Percentiles rank a stretch among this genome's conserved stretches.
Evolutionary conservation across 345 rosid genomes (phyloP).

Genomic region (Angophora floribunda): DNA sequence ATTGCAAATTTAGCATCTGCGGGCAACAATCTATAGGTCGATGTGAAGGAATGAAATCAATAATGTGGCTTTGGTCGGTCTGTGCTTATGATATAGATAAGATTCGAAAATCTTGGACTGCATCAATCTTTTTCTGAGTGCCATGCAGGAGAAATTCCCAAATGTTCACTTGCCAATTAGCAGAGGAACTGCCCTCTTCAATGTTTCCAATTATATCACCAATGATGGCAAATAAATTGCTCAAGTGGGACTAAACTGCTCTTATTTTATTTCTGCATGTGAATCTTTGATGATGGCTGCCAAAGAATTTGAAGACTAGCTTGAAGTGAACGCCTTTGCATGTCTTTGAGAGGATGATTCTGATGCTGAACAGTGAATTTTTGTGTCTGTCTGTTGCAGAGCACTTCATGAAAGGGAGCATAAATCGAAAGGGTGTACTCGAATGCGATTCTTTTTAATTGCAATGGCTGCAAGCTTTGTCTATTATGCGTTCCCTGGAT

Average conservation of each 20-base stretch:
- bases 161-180: not conserved
- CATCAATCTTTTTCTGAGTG: not conserved
- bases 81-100: not conserved
- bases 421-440: constrained; percentile 41
- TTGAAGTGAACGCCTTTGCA: not conserved
- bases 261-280: not conserved
- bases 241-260: not conserved
- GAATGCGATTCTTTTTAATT: constrained; percentile 78
- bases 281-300: not conserved
- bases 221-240: not conserved
- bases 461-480: constrained; percentile 58
- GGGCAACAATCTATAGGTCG: not conserved
- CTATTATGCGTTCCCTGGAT: constrained; percentile 84
- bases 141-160: not conserved
- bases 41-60: not conserved
- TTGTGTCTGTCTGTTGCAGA: constrained; percentile 22
- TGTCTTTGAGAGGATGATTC: not conserved
- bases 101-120: not conserved
- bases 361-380: not conserved
- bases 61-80: not conserved
- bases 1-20: not conserved
- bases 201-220: not conserved
- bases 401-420: constrained; percentile 90
- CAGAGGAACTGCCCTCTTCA: not conserved
- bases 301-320: not conserved